phyloP scores from a whole-genome alignment of 306 rosid genomes.

The Luffa aegyptiaca region DNA sequence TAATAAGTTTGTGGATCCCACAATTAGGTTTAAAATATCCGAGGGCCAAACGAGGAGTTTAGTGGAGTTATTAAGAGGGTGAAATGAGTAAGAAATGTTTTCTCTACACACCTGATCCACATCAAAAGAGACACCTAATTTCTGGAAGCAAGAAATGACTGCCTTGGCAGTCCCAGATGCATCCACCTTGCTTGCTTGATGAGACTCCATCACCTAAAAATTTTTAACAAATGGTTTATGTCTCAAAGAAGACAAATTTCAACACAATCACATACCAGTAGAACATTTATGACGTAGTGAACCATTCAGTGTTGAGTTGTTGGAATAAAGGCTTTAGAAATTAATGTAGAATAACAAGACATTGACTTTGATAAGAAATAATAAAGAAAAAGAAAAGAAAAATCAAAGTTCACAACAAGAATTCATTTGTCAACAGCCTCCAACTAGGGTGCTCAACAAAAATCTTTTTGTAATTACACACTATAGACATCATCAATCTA shows the following conservation, averaged over 20 bases:
- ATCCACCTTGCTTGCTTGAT: slow-evolving; percentile 85
- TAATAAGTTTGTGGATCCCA: too few species aligned
- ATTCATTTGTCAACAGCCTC: neutral
- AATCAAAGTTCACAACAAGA: neutral
- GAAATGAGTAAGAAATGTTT: neutral
- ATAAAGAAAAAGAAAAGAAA: neutral
- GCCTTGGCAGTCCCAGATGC: slow-evolving; percentile 95
- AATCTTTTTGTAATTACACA: too few species aligned
- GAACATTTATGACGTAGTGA: neutral
- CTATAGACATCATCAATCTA: too few species aligned
- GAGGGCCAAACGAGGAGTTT: too few species aligned
- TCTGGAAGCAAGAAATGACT: slow-evolving; percentile 79
- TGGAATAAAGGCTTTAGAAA: neutral
- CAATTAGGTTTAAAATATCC: too few species aligned
- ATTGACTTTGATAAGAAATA: neutral
- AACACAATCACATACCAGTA: neutral
- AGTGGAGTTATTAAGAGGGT: neutral
- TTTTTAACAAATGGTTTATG: slow-evolving; percentile 16
- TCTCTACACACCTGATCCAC: slow-evolving; percentile 54
- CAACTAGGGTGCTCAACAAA: too few species aligned
- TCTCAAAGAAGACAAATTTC: neutral
- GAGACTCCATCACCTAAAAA: slow-evolving; percentile 83
- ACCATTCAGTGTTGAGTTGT: neutral
- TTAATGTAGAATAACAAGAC: neutral
- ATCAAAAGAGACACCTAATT: slow-evolving; percentile 63